Evolutionary conservation across 2,329 filamentous ascomycete genomes (phyloP), one percentile per base, ranked within the genome.

Genomic region (Gnomoniopsis sp.): DNA sequence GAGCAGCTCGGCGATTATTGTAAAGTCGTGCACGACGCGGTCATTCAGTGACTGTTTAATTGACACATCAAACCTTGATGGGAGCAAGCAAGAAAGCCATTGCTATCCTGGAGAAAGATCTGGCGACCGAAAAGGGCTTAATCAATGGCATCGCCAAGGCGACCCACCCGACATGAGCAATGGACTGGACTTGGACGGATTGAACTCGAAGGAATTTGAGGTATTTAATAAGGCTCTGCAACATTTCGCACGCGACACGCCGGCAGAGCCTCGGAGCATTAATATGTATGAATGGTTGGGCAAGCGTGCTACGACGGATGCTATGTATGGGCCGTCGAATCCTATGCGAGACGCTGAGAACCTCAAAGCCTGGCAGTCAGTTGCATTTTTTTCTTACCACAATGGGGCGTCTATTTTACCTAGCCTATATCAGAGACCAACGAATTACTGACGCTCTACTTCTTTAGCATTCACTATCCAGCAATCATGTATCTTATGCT

Each of bases 401-500:
- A n/a, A n/a, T n/a, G n/a, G n/a, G n/a, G n/a, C n/a, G n/a, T n/a
- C n/a, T n/a, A n/a, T n/a, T 43, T 7, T 43, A 17, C 17, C 38
- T 19, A 17, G 6, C 15, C 17, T 19, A 43, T 6, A 43, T 17
- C 7, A 17, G 38, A 43, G 14, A 12, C 17, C 15, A 12, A 43
- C 7, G 12, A 17, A 12, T 43, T 7, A 43, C n/a, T 36, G 38
- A 12, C 33, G 21, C 38, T 22, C 22, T 26, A 22, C 6, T 34
- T 46, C 0, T 19, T 21, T n/a, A 63, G 57, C 11, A 58, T 51
- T 21, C 62, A 54, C n/a, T 60, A 65, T n/a, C 60, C 62, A 21
- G 43, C 63, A 3, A 44, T 65, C 1, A 63, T 63, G 62, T 65
- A 54, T 48, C 60, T 64, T 33, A 60, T 60, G 57, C 49, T 65